Conservation (phyloP, 768 basidiomycete genomes). For the Pleurotus citrinopileatus region DNA sequence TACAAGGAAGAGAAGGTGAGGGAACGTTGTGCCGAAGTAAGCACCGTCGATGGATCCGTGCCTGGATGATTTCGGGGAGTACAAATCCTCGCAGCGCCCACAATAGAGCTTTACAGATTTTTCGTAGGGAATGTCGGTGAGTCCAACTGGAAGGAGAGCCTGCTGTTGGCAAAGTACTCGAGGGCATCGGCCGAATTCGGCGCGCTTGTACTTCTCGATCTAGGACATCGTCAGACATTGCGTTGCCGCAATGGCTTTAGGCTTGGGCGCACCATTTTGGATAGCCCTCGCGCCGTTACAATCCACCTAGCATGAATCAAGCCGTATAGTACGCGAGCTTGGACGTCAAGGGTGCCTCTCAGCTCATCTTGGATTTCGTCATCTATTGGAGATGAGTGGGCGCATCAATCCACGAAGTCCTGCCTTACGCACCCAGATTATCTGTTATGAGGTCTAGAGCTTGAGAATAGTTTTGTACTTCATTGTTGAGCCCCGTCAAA, state of each 20-base stretch:
- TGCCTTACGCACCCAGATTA: conserved; percentile 70
- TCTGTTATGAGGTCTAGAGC: conserved; percentile 97
- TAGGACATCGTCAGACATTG: conserved; percentile 21
- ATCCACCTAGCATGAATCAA: conserved; percentile 98
- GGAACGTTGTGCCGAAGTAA: conserved; percentile 98
- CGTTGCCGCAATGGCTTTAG: neutral
- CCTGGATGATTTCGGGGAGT: conserved; percentile 94
- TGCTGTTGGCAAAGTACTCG: conserved; percentile 94
- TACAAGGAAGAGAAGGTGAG: conserved; percentile 95
- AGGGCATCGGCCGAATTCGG: conserved; percentile 97
- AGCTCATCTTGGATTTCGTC: conserved; percentile 95
- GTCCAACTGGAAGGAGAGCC: conserved; percentile 93
- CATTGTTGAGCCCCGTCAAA: conserved; percentile 93
- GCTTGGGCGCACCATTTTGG: conserved; percentile 77
- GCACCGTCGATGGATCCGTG: conserved; percentile 98
- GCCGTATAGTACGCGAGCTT: conserved; percentile 91
- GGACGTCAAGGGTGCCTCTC: conserved; percentile 87
- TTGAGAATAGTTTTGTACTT: conserved; percentile 91
- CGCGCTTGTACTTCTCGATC: conserved; percentile 98
- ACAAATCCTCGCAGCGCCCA: conserved; percentile 97
- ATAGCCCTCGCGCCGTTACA: conserved; percentile 87
- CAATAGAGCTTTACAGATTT: conserved; percentile 99
- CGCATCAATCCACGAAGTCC: neutral
- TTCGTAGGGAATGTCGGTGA: conserved; percentile 96
- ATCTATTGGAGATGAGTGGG: conserved; percentile 43